These are phyloP conservation scores for Quercus aquifolioides DNA, from an alignment of 306 rosid species.

Conservation along the genomic window DNA sequence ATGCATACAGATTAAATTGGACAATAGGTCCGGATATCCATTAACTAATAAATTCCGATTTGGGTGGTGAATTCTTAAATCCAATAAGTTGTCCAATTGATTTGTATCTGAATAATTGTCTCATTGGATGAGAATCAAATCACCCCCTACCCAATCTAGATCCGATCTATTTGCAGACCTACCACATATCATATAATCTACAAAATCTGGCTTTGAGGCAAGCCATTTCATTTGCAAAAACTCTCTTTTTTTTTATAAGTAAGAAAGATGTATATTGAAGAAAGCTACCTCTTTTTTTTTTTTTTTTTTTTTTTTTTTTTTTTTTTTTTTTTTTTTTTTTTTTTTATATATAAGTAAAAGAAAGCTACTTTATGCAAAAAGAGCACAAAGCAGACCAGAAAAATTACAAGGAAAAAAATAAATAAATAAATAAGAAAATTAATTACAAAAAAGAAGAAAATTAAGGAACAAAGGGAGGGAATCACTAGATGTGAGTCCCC, in stretches of 20 bases:
- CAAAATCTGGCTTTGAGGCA: constrained; percentile 11
- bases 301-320: too few species aligned
- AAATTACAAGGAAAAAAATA: too few species aligned
- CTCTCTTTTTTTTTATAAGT: not conserved
- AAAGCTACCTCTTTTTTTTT: too few species aligned
- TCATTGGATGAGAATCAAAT: constrained; percentile 12
- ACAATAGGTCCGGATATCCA: not conserved
- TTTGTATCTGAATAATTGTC: not conserved
- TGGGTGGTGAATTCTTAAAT: not conserved
- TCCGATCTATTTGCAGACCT: not conserved
- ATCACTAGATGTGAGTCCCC: too few species aligned
- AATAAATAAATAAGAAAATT: too few species aligned
- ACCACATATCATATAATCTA: not conserved
- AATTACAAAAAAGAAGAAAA: too few species aligned
- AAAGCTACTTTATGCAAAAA: too few species aligned
- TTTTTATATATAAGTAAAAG: too few species aligned
- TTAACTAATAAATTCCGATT: not conserved
- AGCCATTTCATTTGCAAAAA: constrained; percentile 2
- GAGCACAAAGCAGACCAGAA: too few species aligned
- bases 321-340: too few species aligned
- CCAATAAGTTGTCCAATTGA: not conserved
- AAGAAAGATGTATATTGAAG: too few species aligned
- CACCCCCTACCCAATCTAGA: not conserved
- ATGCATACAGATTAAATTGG: not conserved
- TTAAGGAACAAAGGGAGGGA: too few species aligned